Evolutionary conservation across 108 stramenopile genomes (phyloP).

Genomic region (Nannochloropsis salina): DNA sequence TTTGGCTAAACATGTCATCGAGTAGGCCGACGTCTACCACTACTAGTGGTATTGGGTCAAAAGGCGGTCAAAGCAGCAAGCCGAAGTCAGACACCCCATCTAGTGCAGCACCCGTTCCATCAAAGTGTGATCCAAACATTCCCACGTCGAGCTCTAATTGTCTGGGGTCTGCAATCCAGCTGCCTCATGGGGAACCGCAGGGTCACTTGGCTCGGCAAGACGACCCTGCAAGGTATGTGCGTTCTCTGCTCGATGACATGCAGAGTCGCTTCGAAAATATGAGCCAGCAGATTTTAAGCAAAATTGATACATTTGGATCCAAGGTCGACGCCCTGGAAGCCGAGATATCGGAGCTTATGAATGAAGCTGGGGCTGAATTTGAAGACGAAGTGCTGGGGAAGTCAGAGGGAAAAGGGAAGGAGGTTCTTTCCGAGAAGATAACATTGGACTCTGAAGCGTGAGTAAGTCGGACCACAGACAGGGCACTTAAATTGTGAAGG

Average conservation of each 20-base stretch:
- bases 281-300: background rate
- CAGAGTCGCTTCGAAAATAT: conserved; percentile 10
- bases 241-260: conserved; percentile 12
- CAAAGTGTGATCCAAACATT: too few species aligned
- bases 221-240: background rate
- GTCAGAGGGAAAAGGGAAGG: background rate
- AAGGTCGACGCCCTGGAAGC: conserved; percentile 4
- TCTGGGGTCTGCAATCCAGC: too few species aligned
- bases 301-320: conserved; percentile 5
- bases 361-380: background rate
- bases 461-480: too few species aligned
- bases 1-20: too few species aligned
- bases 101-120: too few species aligned
- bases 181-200: background rate
- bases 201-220: background rate
- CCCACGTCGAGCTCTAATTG: too few species aligned
- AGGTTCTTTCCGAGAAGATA: background rate
- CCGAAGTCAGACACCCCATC: too few species aligned
- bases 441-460: background rate
- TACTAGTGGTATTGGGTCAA: too few species aligned
- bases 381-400: background rate
- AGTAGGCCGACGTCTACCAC: too few species aligned
- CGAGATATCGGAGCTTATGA: background rate
- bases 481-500: too few species aligned
- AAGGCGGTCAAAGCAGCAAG: too few species aligned